These are phyloP conservation scores for Scopulariopsis brevicaulis DNA, from an alignment of 2,329 filamentous ascomycete species.

Conservation along the genomic window DNA sequence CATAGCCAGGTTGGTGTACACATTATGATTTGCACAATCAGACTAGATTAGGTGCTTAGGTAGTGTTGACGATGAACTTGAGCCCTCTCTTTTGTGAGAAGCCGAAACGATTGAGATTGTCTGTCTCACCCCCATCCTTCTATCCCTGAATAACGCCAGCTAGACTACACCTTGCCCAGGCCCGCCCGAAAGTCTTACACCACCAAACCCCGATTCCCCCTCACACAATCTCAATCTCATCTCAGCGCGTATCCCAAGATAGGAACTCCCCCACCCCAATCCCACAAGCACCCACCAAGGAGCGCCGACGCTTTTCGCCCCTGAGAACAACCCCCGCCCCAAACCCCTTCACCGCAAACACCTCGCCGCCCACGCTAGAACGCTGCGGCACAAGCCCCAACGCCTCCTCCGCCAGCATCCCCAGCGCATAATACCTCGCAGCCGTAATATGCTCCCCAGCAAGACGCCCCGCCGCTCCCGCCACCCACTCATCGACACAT, in stretches of 20 bases:
- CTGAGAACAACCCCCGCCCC: neutral
- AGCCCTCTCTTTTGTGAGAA: too few species aligned
- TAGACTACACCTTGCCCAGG: too few species aligned
- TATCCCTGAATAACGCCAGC: too few species aligned
- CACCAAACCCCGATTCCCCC: too few species aligned
- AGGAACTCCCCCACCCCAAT: neutral
- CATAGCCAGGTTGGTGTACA: too few species aligned
- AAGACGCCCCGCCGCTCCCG: neutral
- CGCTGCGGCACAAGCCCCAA: neutral
- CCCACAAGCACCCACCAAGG: neutral
- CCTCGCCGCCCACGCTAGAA: neutral
- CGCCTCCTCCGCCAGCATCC: neutral
- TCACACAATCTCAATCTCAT: neutral
- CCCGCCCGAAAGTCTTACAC: too few species aligned
- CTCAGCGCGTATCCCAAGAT: neutral
- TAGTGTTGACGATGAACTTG: too few species aligned
- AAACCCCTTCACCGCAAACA: neutral
- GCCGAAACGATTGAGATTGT: too few species aligned
- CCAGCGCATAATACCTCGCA: neutral
- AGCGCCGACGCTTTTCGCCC: neutral
- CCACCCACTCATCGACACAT: neutral
- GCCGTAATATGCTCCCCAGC: neutral
- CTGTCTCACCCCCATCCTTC: too few species aligned
- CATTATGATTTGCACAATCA: too few species aligned
- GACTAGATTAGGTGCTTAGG: too few species aligned